phyloP scores from a whole-genome alignment of 345 rosid species.

The Kernera saxatilis region DNA sequence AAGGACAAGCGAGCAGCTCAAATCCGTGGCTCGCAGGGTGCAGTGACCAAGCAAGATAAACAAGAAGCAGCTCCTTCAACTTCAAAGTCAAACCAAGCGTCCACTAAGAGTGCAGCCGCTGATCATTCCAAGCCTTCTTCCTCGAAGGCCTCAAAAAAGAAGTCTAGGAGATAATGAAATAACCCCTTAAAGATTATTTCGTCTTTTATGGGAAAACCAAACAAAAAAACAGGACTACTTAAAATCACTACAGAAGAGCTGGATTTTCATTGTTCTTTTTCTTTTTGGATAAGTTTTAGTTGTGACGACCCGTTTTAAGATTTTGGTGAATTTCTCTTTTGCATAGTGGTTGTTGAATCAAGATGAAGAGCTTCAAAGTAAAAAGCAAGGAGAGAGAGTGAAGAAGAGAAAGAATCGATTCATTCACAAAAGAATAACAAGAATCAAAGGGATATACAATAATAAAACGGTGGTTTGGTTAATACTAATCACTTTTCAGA shows the following conservation, averaged over 20 bases:
- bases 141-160: conserved; percentile 84
- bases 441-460: neutral
- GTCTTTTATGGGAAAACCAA: neutral
- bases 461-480: neutral
- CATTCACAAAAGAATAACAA: neutral
- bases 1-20: conserved; percentile 96
- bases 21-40: conserved; percentile 92
- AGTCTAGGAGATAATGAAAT: conserved; percentile 58
- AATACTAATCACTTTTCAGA: conserved; percentile 14
- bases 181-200: neutral
- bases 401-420: neutral
- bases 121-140: conserved; percentile 62
- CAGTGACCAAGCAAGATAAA: conserved; percentile 64
- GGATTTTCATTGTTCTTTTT: neutral
- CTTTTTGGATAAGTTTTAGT: conserved; percentile 15
- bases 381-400: neutral
- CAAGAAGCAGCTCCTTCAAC: conserved; percentile 47
- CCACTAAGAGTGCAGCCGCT: conserved; percentile 6
- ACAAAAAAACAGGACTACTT: neutral
- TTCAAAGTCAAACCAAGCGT: conserved; percentile 37
- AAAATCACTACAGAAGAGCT: neutral
- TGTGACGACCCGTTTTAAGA: conserved; percentile 5
- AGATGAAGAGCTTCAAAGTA: neutral
- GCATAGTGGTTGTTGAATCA: neutral
- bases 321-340: conserved; percentile 9